Evolutionary conservation across 2,329 filamentous ascomycete genomes (phyloP), one percentile per base, ranked within the genome.

Genomic region (Claviceps fusiformis): DNA sequence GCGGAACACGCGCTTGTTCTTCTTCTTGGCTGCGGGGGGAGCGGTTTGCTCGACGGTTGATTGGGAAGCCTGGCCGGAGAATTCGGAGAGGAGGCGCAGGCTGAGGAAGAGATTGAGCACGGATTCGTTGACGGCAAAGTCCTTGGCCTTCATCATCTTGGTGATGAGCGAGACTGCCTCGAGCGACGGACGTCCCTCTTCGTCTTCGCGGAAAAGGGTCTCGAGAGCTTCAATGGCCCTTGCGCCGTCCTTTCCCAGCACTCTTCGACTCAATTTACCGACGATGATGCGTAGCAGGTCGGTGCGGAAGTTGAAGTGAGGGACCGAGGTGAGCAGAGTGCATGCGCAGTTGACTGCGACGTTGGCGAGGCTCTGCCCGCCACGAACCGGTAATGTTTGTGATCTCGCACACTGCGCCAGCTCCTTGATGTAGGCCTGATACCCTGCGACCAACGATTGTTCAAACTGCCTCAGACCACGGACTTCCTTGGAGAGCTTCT

Each of bases 221-320:
- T 95, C 87, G 45, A 98, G 69, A 0, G 91, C 85, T 58, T 86
- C 77, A 11, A 86, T 77, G 62, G 89, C 95, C 67, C 88, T 91
- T 59, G 79, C 69, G 60, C 89, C 93, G 59, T 95, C 85, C 2
- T 76, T 77, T 65, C 95, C 88, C 1, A 88, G 72, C 54, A 78
- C 80, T 61, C 83, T 81, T 56, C 77, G 80, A 64, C 88, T 90
- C 41, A 98, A 76, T 68, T 93, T 93, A 61, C 83, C 83, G 27
- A 95, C 84, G 15, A 98, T 67, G 56, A 97, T 92, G 69, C 88
- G 89, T 58, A 98, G 73, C 54, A 98, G 75, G 54, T 98, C 92
- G 51, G 78, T 80, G 45, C 93, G 85, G 70, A 95, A 96, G 75
- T 98, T 98, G 81, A 98, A 98, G 73, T 98, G 95, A 3, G 93